Evolutionary conservation across 2,329 filamentous ascomycete species (phyloP), one percentile per base, ranked within the genome.

Genomic region (Botrytis squamosa): DNA sequence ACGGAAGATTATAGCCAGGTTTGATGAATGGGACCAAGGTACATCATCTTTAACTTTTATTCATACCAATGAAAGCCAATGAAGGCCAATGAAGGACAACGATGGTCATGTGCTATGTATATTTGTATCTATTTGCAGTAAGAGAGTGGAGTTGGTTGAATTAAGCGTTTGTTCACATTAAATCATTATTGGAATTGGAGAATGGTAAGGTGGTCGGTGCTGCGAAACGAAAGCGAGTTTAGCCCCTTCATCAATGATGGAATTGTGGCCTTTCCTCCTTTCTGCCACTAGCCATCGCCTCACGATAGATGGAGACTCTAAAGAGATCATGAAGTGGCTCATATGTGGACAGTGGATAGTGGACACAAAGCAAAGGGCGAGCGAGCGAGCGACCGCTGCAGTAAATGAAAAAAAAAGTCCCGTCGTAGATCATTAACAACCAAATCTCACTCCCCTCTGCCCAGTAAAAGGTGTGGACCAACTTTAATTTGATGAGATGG

Each of bases 401-500:
- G 46, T 49, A 25, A 49, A 49, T 49, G 46, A 49, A 49, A 49
- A 57, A 55, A 57, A 46, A 36, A 36, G 29, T 33, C 25, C n/a
- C 42, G 42, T 65, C 42, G 42, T 44, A 65, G 40, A 65, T 65
- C 40, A 64, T 64, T 33, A 46, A 65, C 25, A 57, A 57, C 12
- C 52, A 57, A 29, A 57, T 29, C 52, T 57, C 36, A 46, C 62
- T 64, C 62, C 62, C 44, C 40, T 20, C 12, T 16, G 38, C n/a
- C 40, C 62, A 44, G 62, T 16, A 44, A 33, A 44, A 64, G 62
- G 25, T 46, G 40, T 65, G 62, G n/a, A 25, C 40, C 57, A 70
- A 70, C 69, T 55, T 42, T 71, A 65, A 71, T 64, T 71, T 71
- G 69, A 65, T 70, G 68, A 55, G 38, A 59, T 71, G 33, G 12